Base-by-base conservation (phyloP, 2,329 filamentous ascomycete species). In the Akanthomyces uredinophilus region DNA sequence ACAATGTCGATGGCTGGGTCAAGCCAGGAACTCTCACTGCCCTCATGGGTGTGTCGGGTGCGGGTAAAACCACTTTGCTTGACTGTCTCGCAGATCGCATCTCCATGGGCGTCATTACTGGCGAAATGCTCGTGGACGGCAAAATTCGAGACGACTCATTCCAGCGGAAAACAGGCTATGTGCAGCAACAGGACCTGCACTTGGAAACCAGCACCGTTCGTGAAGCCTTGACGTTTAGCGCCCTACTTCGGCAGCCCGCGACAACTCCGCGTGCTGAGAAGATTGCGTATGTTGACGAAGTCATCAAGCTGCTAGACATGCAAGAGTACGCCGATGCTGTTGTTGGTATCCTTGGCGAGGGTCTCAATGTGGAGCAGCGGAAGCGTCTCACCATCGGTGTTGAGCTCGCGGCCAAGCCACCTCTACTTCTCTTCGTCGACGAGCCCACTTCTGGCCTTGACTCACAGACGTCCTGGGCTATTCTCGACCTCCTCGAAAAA, bases 371-470 rank as follows among this genome's bases (percentile, higher is more conserved):
- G 16, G 86, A 88, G 69, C 86, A 88, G 73, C 80, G 85, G 56
- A 88, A 88, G 75, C 89, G 92, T 69, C 82, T 97, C 7, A 97
- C 93, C 0, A 96, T 98, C 65, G 94, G 92, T 75, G 93, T 98
- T 20, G 94, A 98, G 73, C 83, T 98, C 29, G 93, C 92, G 47
- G 94, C 94, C 7, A 96, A 95, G 78, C 94, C 94, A 6, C 87
- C 91, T 46, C 81, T 97, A 59, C 82, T 97, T 64, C 85, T 97
- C 53, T 97, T 97, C 78, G 86, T 97, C 44, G 94, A 98, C 69
- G 94, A 98, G 75, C 94, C 93, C 18, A 97, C 93, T 4, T 96
- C 92, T 32, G 94, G 94, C 79, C 86, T 97, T 22, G 94, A 97
- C 75, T 91, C 87, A 70, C 92, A 96, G 74, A 96, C 93, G 1